Conservation (phyloP, 176 grass and related monocot species). For the Triticum timopheevii region DNA sequence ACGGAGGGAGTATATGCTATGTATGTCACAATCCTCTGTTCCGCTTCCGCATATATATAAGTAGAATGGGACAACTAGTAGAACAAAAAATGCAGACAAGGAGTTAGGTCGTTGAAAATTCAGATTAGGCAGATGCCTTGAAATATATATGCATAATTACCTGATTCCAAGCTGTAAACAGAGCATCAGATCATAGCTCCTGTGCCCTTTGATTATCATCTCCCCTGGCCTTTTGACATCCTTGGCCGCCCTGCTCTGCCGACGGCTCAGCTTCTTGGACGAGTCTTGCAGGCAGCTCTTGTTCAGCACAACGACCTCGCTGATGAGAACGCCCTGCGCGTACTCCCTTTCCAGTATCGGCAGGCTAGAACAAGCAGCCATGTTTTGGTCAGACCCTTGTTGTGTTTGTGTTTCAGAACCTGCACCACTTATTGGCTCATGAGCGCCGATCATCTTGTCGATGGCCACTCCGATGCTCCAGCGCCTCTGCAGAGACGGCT, state of each 20-base stretch:
- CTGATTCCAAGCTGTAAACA: conserved; percentile 97
- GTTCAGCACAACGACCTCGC: conserved; percentile 68
- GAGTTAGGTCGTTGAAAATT: background rate
- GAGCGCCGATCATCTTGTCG: conserved; percentile 67
- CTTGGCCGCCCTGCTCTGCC: conserved; percentile 58
- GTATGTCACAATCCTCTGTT: background rate
- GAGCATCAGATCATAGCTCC: conserved; percentile 95
- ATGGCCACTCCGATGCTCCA: conserved; percentile 92
- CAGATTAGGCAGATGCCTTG: background rate
- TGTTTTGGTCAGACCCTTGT: conserved; percentile 36
- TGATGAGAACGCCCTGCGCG: conserved; percentile 95
- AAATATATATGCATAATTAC: conserved; percentile 33
- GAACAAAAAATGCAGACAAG: background rate
- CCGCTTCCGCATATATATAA: background rate
- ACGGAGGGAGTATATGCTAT: no score
- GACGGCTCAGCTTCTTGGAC: conserved; percentile 54
- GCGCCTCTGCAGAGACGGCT: conserved; percentile 72
- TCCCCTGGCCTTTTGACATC: conserved; percentile 87
- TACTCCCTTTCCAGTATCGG: conserved; percentile 90
- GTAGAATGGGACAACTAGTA: background rate
- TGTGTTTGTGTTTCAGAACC: conserved; percentile 23
- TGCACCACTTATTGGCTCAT: conserved; percentile 24
- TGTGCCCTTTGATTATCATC: conserved; percentile 88
- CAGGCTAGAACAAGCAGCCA: conserved; percentile 36
- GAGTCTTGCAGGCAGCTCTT: conserved; percentile 45